These are phyloP conservation scores for Mycena amicta DNA, from an alignment of 768 basidiomycete species.

Conservation along the genomic window DNA sequence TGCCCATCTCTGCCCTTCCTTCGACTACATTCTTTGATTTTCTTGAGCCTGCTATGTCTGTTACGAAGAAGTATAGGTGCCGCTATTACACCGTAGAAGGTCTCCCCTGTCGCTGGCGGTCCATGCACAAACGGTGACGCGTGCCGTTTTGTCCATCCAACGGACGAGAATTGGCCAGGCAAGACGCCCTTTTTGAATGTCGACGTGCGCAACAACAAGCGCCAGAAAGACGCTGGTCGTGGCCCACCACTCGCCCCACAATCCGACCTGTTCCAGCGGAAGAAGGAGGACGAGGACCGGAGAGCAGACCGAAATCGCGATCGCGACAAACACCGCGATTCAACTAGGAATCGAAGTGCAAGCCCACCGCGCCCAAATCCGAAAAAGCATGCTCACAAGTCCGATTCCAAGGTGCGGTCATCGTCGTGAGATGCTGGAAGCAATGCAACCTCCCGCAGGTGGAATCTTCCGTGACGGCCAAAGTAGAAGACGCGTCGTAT, in stretches of 20 bases:
- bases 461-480: neutral
- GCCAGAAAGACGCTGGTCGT: conserved; percentile 18
- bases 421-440: too few relatives aligned
- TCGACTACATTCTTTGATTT: conserved; percentile 4
- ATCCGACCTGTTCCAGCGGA: conserved; percentile 44
- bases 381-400: neutral
- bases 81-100: conserved; percentile 54
- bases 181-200: conserved; percentile 21
- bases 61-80: conserved; percentile 45
- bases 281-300: conserved; percentile 29
- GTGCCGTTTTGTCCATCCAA: conserved; percentile 37
- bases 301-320: conserved; percentile 6
- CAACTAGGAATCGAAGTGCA: neutral
- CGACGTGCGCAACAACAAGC: conserved; percentile 20
- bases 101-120: conserved; percentile 32
- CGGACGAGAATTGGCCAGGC: conserved; percentile 21
- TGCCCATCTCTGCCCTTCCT: neutral
- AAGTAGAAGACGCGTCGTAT: conserved; percentile 7
- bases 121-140: conserved; percentile 51
- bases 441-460: conserved; percentile 3
- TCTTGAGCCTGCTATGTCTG: conserved; percentile 7
- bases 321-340: conserved; percentile 8
- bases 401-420: too few relatives aligned
- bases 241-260: conserved; percentile 45
- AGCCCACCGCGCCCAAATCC: neutral